Conservation (phyloP, 2,329 filamentous ascomycete genomes). For the Fusarium subglutinans region DNA sequence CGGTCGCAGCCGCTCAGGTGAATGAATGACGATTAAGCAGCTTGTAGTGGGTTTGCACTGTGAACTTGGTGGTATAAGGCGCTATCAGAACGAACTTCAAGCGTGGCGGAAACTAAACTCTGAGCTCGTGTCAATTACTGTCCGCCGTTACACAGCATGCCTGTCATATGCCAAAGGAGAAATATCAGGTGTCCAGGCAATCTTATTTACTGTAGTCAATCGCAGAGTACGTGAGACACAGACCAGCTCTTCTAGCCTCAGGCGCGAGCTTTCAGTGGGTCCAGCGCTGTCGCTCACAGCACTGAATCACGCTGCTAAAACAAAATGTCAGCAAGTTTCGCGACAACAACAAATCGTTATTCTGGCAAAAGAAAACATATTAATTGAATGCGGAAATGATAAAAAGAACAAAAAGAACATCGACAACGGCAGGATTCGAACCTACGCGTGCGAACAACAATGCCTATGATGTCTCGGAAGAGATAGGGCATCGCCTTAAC, state of each 20-base stretch:
- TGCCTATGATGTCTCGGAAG: conserved; percentile 23
- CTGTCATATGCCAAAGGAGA: too few relatives aligned
- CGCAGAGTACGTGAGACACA: neutral
- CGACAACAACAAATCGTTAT: accelerated
- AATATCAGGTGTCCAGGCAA: accelerated
- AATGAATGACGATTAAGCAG: neutral
- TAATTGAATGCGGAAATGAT: accelerated
- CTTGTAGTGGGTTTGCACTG: accelerated
- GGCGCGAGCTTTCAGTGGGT: neutral
- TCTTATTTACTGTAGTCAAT: too few relatives aligned
- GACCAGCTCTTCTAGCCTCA: neutral
- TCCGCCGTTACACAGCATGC: accelerated
- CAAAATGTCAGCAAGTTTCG: accelerated
- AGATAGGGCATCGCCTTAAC: conserved; percentile 32
- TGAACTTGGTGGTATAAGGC: neutral
- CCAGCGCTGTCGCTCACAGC: neutral
- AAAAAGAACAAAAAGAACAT: neutral
- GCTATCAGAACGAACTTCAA: neutral
- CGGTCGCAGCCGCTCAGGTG: accelerated
- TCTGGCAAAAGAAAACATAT: neutral
- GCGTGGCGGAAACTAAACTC: accelerated
- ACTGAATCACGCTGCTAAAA: neutral
- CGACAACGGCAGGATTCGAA: conserved; percentile 32
- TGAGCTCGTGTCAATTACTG: accelerated
- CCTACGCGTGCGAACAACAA: conserved; percentile 32